Conservation (phyloP, 2,329 filamentous ascomycete genomes). For the Biscogniauxia marginata region DNA sequence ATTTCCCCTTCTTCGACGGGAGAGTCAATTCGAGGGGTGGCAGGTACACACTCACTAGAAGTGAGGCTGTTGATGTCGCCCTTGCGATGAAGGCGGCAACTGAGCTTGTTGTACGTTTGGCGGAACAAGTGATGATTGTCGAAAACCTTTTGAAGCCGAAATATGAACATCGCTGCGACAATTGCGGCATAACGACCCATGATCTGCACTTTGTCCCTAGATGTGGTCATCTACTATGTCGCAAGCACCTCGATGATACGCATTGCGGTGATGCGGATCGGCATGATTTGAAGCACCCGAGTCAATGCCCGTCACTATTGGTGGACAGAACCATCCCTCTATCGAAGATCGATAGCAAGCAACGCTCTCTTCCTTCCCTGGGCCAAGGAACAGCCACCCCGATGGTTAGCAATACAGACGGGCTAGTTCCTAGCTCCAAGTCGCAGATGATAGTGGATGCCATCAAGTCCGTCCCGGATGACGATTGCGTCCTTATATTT, state of each 20-base stretch:
- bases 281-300: neutral
- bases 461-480: conserved; percentile 12
- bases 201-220: conserved; percentile 21
- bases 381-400: conserved; percentile 1
- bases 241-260: conserved; percentile 4
- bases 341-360: conserved; percentile 2
- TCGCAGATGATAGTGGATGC: conserved; percentile 16
- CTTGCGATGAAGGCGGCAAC: conserved; percentile 14
- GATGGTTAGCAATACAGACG: conserved; percentile 4
- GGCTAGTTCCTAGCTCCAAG: conserved; percentile 25
- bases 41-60: conserved; percentile 20
- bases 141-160: conserved; percentile 2
- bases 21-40: conserved; percentile 11
- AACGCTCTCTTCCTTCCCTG: neutral
- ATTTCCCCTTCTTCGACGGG: neutral
- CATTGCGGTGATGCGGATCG: conserved; percentile 16
- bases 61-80: conserved; percentile 17
- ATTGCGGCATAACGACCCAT: conserved; percentile 6
- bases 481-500: conserved; percentile 37
- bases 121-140: conserved; percentile 15
- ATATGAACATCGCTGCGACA: conserved; percentile 6
- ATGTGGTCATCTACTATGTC: conserved; percentile 32
- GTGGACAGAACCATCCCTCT: conserved; percentile 6
- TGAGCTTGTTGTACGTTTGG: conserved; percentile 11
- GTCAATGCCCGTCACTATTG: conserved; percentile 11